Conservation (phyloP, 352 stramenopile species). For the Phytopythium oedochilum region DNA sequence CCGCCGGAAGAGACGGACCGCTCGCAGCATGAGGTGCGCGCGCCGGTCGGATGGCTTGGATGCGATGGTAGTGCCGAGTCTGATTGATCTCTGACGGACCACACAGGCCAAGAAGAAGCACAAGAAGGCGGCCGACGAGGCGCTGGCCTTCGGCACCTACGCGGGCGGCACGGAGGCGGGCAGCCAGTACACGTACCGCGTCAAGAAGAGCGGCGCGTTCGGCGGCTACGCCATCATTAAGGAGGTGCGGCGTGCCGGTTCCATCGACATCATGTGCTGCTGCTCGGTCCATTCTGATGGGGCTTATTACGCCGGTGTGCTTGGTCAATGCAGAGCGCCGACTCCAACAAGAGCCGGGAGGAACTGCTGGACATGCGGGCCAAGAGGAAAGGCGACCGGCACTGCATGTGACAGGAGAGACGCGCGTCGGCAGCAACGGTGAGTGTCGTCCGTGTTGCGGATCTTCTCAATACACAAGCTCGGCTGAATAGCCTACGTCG, state of each 20-base stretch:
- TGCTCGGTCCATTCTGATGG: no score
- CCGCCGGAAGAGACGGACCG: conserved; percentile 55
- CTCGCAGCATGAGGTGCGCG: conserved; percentile 27
- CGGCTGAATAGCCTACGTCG: background rate
- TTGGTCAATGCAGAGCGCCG: conserved; percentile 22
- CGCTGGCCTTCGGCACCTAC: conserved; percentile 84
- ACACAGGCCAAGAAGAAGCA: conserved; percentile 35
- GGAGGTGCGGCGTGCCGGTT: conserved; percentile 29
- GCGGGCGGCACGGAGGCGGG: conserved; percentile 76
- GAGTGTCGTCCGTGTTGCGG: background rate
- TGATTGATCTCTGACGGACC: background rate
- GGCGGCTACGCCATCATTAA: conserved; percentile 87
- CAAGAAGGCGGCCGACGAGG: conserved; percentile 50
- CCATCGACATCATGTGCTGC: background rate
- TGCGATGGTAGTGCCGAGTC: background rate
- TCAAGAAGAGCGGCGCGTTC: conserved; percentile 82
- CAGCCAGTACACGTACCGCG: conserved; percentile 62
- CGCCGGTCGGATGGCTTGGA: background rate
- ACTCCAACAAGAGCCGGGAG: conserved; percentile 66
- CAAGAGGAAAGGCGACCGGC: conserved; percentile 87
- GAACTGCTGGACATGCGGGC: conserved; percentile 80
- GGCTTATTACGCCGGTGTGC: background rate
- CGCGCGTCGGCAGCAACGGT: background rate
- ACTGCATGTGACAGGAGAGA: conserved; percentile 84
- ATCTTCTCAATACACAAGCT: background rate